Percentiles rank a stretch among this genome's conserved stretches.
phyloP scores from a whole-genome alignment of 2,329 filamentous ascomycete species.

The Fusarium tuaranense region DNA sequence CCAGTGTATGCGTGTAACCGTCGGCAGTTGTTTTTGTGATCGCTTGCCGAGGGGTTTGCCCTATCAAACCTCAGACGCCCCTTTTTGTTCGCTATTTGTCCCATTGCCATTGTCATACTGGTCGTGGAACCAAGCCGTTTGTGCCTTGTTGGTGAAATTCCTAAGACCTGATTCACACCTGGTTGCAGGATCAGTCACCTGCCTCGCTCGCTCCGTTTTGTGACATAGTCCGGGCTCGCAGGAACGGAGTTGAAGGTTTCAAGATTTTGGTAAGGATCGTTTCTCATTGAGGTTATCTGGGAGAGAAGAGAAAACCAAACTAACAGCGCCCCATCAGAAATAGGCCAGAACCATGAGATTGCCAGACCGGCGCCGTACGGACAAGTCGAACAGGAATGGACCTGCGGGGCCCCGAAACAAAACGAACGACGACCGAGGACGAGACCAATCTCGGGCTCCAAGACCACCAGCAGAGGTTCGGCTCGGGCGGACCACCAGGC shows the following conservation, averaged over 20 bases:
- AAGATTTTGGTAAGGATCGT: neutral
- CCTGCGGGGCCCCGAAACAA: neutral
- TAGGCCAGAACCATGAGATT: neutral
- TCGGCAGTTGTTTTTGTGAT: neutral
- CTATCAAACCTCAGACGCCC: neutral
- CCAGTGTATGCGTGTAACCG: constrained; percentile 4
- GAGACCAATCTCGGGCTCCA: neutral
- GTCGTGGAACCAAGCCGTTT: neutral
- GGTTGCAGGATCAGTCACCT: neutral
- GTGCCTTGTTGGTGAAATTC: neutral
- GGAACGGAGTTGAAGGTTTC: neutral
- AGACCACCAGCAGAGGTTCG: too few species aligned
- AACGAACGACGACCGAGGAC: neutral
- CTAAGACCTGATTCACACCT: neutral
- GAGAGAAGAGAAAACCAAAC: neutral
- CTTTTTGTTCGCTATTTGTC: neutral
- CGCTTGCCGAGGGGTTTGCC: neutral
- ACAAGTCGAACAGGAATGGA: neutral
- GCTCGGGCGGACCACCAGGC: neutral
- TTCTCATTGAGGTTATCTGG: neutral
- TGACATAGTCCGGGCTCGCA: neutral
- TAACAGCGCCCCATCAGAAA: neutral
- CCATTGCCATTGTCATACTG: neutral
- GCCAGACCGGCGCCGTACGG: neutral
- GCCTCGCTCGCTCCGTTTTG: neutral